Percentiles rank a stretch among this genome's conserved stretches.
phyloP scores from a whole-genome alignment of 768 basidiomycete species.

The Pleurotus citrinopileatus region DNA sequence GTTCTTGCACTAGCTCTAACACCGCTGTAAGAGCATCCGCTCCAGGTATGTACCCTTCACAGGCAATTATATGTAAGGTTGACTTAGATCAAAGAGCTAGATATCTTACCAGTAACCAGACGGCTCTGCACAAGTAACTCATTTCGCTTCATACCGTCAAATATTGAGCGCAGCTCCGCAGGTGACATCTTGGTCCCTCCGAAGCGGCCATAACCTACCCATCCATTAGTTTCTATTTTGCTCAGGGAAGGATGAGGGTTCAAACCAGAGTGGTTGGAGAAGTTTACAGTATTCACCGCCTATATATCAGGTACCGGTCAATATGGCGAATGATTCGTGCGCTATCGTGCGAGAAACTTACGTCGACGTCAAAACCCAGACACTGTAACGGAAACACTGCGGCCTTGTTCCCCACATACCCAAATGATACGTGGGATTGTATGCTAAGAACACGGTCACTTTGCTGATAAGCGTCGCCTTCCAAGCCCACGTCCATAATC shows the following conservation, averaged over 20 bases:
- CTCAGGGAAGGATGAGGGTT: neutral
- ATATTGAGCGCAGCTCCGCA: conserved; percentile 72
- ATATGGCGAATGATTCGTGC: conserved; percentile 12
- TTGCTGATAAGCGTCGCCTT: conserved; percentile 7
- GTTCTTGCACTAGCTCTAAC: conserved; percentile 53
- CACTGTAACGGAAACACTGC: conserved; percentile 77
- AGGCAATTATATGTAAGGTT: too few species aligned
- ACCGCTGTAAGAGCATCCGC: conserved; percentile 75
- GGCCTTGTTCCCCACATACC: conserved; percentile 89
- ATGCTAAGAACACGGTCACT: conserved; percentile 75
- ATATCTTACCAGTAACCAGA: conserved; percentile 68
- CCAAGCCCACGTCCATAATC: conserved; percentile 1
- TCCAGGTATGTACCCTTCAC: conserved; percentile 81
- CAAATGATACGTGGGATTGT: conserved; percentile 91
- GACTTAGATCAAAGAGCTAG: too few species aligned
- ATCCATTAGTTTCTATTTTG: neutral
- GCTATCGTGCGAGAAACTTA: conserved; percentile 43
- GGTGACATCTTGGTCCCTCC: conserved; percentile 80
- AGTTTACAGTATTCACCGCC: conserved; percentile 92
- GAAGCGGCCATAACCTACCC: conserved; percentile 74
- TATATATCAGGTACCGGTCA: conserved; percentile 23
- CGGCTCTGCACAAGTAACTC: conserved; percentile 70
- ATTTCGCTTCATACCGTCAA: conserved; percentile 70
- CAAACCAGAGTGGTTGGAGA: conserved; percentile 89
- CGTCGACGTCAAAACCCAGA: conserved; percentile 95